Evolutionary conservation across 2,329 filamentous ascomycete species (phyloP).

Genomic region (Trichoderma sp.): DNA sequence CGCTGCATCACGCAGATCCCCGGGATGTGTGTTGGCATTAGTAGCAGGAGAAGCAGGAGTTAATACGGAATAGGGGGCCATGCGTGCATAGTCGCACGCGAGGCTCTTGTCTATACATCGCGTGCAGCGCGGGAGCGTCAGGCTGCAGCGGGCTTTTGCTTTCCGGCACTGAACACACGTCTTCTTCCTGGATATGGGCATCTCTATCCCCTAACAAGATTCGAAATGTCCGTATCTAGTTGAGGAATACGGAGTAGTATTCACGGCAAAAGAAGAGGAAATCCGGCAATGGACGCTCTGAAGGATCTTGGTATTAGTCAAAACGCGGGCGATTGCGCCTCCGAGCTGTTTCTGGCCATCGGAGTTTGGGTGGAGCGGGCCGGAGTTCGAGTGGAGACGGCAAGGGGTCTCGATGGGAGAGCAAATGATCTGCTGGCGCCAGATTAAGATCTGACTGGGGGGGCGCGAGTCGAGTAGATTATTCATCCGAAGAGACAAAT

Average conservation of each 20-base stretch:
- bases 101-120: conserved; percentile 19
- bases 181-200: conserved; percentile 24
- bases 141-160: conserved; percentile 22
- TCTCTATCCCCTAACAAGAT: background rate
- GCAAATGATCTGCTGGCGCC: background rate
- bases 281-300: background rate
- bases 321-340: background rate
- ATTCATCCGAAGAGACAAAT: background rate
- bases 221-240: background rate
- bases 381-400: conserved; percentile 19
- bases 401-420: background rate
- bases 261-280: background rate
- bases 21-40: background rate
- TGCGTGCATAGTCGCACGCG: conserved; percentile 19
- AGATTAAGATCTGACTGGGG: background rate
- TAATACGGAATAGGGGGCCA: background rate
- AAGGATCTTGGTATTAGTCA: background rate
- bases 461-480: background rate
- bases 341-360: background rate
- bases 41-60: background rate
- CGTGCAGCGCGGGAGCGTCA: conserved; percentile 18
- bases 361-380: conserved; percentile 16
- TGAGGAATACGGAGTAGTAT: background rate
- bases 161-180: conserved; percentile 23
- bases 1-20: background rate